Conservation (phyloP, 2,329 filamentous ascomycete genomes). For the Dendrostoma leiphaemia region DNA sequence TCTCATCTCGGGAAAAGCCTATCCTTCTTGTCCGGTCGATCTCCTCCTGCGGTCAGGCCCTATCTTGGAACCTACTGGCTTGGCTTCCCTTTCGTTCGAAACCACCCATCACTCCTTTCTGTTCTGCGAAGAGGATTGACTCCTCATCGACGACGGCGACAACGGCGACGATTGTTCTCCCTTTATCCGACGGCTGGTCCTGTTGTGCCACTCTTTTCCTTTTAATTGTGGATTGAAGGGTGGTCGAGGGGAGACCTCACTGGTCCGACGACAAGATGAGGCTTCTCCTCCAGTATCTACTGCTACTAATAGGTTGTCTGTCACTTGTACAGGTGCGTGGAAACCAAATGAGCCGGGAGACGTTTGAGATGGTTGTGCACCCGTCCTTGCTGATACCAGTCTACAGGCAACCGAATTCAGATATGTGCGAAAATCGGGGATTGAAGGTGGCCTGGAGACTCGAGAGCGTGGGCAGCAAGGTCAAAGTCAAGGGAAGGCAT, state of each 20-base stretch:
- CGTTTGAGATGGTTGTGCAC: neutral
- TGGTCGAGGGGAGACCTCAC: conserved; percentile 3
- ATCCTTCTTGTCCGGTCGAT: conserved; percentile 9
- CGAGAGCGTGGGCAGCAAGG: no score
- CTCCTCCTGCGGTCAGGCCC: conserved; percentile 7
- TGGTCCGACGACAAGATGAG: conserved; percentile 15
- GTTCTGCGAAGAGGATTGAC: conserved; percentile 1
- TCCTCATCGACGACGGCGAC: neutral
- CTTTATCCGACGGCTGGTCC: conserved; percentile 15
- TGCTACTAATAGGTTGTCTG: conserved; percentile 15
- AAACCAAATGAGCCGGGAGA: no score
- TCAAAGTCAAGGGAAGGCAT: no score
- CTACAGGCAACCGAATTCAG: conserved; percentile 11
- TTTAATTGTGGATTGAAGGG: neutral
- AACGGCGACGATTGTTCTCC: neutral
- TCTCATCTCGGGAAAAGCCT: conserved; percentile 9
- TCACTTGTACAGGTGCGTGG: conserved; percentile 12
- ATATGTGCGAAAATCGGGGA: conserved; percentile 1
- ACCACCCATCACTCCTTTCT: conserved; percentile 3
- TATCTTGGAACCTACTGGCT: conserved; percentile 14
- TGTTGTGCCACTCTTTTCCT: conserved; percentile 16
- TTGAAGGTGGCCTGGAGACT: neutral
- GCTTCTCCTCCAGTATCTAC: conserved; percentile 1
- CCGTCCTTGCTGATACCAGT: neutral
- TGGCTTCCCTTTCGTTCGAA: conserved; percentile 14